Base-by-base conservation (phyloP, 2,329 filamentous ascomycete species). In the Colletotrichum karsti region DNA sequence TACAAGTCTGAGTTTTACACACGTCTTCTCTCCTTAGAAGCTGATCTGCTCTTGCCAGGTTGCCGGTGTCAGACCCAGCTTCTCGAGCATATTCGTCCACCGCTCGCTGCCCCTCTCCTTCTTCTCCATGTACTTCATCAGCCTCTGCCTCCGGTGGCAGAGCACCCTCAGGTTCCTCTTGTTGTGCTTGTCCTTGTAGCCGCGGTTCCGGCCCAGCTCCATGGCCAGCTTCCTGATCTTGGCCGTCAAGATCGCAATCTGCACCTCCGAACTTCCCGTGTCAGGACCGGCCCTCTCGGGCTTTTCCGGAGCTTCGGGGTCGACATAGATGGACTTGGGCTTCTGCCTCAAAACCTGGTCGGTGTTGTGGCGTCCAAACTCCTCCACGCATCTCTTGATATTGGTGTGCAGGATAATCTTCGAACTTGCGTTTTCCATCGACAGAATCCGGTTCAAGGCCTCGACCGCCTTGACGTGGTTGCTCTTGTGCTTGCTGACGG, bases 221-320 rank as follows among this genome's bases (percentile, higher is more conserved):
- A 92, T 86, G 15, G 92, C 91, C 55, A 99, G 79, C 24, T 92
- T 90, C 70, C 93, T 87, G 77, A 99, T 99, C 87, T 98, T 98
- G 64, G 94, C 89, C 3, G 96, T 99, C 78, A 99, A 81, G 73
- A 99, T 97, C 50, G 94, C 95, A 72, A 97, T 94, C 84, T 99
- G 96, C n/a, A 99, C 97, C 82, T 99, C 96, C 7, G 93, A 93
- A 74, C 93, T 97, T 37, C 96, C 96, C 1, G 95, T 99, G 77
- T 99, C 96, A 5, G 92, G 92, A 0, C 96, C 96, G n/a, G 91
- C 90, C 33, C 97, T 91, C 26, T 73, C 72, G 65, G 79, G 82
- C 82, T 74, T 80, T 67, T 80, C 79, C 73, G 78, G 76, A 15
- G 74, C 76, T 59, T 81, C 76, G 73, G 82, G 75, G 67, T 77